These are phyloP conservation scores for Casaregolazyma suthepensis DNA, from an alignment of 1,139 yeast species.

Conservation along the genomic window DNA sequence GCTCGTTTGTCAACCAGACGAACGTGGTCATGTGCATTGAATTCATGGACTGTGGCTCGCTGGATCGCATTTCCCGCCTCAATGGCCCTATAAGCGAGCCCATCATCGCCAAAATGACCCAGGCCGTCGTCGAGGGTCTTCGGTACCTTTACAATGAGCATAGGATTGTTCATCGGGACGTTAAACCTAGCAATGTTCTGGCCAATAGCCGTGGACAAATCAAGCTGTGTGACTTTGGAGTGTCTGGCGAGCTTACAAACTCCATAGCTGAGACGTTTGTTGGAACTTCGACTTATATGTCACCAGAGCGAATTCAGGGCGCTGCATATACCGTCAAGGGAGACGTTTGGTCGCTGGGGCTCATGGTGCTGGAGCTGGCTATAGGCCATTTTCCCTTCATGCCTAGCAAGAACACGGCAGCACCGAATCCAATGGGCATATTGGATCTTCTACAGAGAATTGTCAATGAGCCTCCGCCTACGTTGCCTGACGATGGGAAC, in stretches of 20 bases:
- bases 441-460: slow-evolving; percentile 84
- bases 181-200: slow-evolving; percentile 83
- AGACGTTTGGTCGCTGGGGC: slow-evolving; percentile 94
- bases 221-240: slow-evolving; percentile 91
- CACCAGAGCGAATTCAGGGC: slow-evolving; percentile 96
- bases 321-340: slow-evolving; percentile 87
- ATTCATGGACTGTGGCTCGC: slow-evolving; percentile 89
- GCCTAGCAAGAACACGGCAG: slow-evolving; percentile 31
- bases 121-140: slow-evolving; percentile 72
- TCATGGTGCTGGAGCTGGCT: slow-evolving; percentile 82
- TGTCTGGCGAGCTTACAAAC: slow-evolving; percentile 80
- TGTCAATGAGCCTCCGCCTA: slow-evolving; percentile 89
- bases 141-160: slow-evolving; percentile 75
- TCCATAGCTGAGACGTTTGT: slow-evolving; percentile 96
- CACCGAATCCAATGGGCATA: slow-evolving; percentile 54
- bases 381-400: slow-evolving; percentile 69
- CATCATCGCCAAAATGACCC: slow-evolving; percentile 69
- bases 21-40: slow-evolving; percentile 89
- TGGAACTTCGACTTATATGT: slow-evolving; percentile 96
- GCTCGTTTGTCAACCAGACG: slow-evolving; percentile 63
- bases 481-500: slow-evolving; percentile 41
- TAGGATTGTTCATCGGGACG: slow-evolving; percentile 86
- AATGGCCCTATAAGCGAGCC: slow-evolving; percentile 55
- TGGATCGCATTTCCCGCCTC: slow-evolving; percentile 63
- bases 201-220: slow-evolving; percentile 75